Base-by-base conservation (phyloP, 1,284 basidiomycete genomes). In the Melampsora americana region DNA sequence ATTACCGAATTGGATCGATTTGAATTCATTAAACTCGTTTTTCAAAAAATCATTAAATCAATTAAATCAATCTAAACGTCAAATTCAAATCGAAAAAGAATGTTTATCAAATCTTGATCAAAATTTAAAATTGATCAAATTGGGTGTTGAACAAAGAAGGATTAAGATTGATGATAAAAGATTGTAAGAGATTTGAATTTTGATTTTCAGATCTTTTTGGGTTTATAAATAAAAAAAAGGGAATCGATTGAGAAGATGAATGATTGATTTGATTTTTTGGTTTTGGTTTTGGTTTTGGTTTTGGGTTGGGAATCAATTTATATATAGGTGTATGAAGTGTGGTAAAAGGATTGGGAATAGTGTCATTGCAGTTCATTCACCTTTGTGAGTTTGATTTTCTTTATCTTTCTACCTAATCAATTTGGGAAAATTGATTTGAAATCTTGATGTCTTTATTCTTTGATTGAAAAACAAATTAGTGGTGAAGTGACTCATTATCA, bases 401-500 rank as follows among this genome's bases (percentile, higher is more conserved):
- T n/a, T 72, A n/a, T 39, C 32, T 65, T 67, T 0, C 76, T 72
- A 68, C 56, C 78, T 26, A 56, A 42, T 48, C 72, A 71, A 5
- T n/a, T 60, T 66, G 0, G 12, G n/a, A 42, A 23, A 20, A 32
- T 73, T 23, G 32, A 1, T 35, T 62, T 59, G 62, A 66, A 70
- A 74, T 66, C 75, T 1, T 78, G 35, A 39, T 50, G 72, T 62
- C 50, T 53, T 76, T 67, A 60, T 75, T 44, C 70, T 77, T 69
- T 11, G 35, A 5, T 53, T 6, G 20, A 53, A 30, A 50, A 28
- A 4, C 18, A 7, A 20, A 50, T 4, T 46, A 93, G 92, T 68
- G 93, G 93, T 3, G 91, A 95, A 82, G 93, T 95, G 1, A 95
- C 93, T 0, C 93, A 95, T 84, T 92, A 95, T 81, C 91, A 94